Conservation (phyloP, 768 basidiomycete species). For the Nidularia sp. region DNA sequence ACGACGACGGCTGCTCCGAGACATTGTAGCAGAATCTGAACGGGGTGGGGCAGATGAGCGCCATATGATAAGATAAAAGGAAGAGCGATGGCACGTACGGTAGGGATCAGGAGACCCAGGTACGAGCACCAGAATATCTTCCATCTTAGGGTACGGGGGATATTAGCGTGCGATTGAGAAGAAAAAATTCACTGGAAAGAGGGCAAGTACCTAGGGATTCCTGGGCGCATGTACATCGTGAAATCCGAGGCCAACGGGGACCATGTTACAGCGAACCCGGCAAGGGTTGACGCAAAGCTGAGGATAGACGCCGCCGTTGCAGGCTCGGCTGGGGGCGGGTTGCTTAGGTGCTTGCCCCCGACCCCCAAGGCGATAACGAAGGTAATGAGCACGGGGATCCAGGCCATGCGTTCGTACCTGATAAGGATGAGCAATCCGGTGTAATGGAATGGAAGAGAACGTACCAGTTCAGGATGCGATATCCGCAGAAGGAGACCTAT, state of each 20-base stretch:
- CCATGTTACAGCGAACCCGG: constrained; percentile 70
- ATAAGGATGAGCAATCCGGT: background rate
- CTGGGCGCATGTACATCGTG: constrained; percentile 61
- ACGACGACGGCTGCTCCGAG: constrained; percentile 65
- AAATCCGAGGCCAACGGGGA: constrained; percentile 67
- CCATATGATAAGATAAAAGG: background rate
- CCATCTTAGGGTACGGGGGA: constrained; percentile 31
- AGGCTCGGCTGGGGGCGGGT: constrained; percentile 42
- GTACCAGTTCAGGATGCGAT: constrained; percentile 42
- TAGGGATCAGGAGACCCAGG: constrained; percentile 62
- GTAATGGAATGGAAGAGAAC: background rate
- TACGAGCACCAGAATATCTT: constrained; percentile 69
- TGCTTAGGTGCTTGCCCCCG: constrained; percentile 65
- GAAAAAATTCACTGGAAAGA: background rate
- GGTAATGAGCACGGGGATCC: constrained; percentile 75
- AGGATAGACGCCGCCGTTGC: constrained; percentile 53
- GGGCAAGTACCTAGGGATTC: constrained; percentile 49
- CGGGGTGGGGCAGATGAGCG: background rate
- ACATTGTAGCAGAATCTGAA: constrained; percentile 37
- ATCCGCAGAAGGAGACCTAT: constrained; percentile 57
- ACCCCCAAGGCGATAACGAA: constrained; percentile 70
- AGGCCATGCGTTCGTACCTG: constrained; percentile 68
- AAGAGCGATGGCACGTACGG: constrained; percentile 21
- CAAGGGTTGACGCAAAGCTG: constrained; percentile 64
- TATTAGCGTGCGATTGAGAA: no score